phyloP scores from a whole-genome alignment of 345 rosid genomes.

The Pistacia atlantica region DNA sequence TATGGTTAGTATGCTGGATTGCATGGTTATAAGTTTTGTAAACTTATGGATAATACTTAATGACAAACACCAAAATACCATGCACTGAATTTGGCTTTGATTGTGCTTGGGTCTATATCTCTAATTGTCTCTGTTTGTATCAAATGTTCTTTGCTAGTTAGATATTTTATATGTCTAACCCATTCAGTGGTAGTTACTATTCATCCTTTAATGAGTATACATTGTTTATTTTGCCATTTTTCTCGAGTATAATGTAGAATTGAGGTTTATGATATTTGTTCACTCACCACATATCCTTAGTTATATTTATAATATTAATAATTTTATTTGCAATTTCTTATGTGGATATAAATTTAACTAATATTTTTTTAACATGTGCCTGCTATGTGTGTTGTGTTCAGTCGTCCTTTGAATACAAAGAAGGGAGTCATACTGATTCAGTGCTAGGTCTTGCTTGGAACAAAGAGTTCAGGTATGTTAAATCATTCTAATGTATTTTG shows the following conservation, averaged over 20 bases:
- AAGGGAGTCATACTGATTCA: conserved; percentile 87
- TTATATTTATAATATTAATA: not conserved
- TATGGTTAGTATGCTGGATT: not conserved
- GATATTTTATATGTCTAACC: too few species aligned
- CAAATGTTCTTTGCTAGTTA: not conserved
- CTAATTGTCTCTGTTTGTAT: too few species aligned
- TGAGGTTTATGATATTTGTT: not conserved
- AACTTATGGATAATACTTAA: not conserved
- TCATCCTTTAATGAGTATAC: too few species aligned
- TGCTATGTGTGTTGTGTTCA: conserved; percentile 21
- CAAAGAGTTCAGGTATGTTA: conserved; percentile 76
- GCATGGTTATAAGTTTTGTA: not conserved
- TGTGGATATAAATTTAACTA: not conserved
- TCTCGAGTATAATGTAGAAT: too few species aligned
- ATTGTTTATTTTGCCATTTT: not conserved
- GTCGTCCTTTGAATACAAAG: conserved; percentile 61
- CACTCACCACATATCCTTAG: not conserved
- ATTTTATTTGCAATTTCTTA: not conserved
- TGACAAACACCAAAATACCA: not conserved
- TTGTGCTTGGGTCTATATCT: too few species aligned
- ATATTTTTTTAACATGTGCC: not conserved
- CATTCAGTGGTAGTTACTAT: not conserved
- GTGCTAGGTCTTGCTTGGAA: conserved; percentile 99
- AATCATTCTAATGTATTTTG: conserved; percentile 8
- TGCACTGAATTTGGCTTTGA: conserved; percentile 2